Base-by-base conservation (phyloP, 371 early-diverging fungal genomes). In the Mucor sp. region DNA sequence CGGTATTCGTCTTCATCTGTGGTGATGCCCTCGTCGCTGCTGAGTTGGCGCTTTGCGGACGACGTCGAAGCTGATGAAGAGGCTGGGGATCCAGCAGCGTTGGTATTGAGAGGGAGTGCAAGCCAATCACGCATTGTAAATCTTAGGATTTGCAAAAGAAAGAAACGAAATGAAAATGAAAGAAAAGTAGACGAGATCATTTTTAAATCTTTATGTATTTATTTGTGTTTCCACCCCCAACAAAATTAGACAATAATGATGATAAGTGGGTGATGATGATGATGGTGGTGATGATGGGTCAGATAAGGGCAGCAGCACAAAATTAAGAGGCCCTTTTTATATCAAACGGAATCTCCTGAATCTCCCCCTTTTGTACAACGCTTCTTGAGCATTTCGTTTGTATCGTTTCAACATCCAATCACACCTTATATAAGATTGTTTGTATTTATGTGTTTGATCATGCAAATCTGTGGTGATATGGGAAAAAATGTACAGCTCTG, bases 121-220 rank as follows among this genome's bases (percentile, higher is more conserved):
- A 70, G 67, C 71, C 71, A 70, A 63, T 70, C 71, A 33, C 71
- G 71, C 71, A 70, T 70, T 30, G 55, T 63, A 30, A 63, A 66
- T 55, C 67, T 47, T 21, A 70, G 23, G 5, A 66, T 59, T 53
- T 70, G 71, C 63, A 70, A 60, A 59, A 70, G n/a, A 30, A 70
- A 43, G 25, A 70, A 70, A 17, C 63, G 62, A 55, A 63, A 62
- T 48, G 66, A 70, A 63, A 66, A 70, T 14, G 70, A 66, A 41
- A 70, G 62, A 48, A 66, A 70, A 60, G 37, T 59, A 9, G 61
- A 41, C 39, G 60, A 50, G n/a, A 65, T 63, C 60, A 59, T 63
- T 41, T 58, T 58, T 33, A 47, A 27, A 56, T 39, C 23, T 37
- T 53, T 35, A 12, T 35, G 37, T 35, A 14, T 25, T 53, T 53